These are phyloP conservation scores for Sporothrix phasma DNA, from an alignment of 2,329 filamentous ascomycete genomes.

Conservation along the genomic window DNA sequence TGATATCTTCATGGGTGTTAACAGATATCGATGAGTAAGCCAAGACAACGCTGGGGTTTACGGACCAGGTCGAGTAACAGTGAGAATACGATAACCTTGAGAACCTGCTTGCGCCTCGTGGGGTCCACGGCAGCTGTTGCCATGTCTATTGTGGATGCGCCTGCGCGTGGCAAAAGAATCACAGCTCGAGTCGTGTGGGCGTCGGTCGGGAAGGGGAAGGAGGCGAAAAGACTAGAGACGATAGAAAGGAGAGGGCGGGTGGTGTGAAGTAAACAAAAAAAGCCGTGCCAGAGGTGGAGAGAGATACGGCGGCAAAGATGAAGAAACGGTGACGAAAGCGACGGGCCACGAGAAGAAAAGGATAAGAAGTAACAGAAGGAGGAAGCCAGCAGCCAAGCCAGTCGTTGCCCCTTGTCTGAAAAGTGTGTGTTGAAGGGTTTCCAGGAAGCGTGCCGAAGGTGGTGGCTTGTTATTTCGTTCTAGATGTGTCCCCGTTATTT, in stretches of 20 bases:
- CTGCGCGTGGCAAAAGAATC: neutral
- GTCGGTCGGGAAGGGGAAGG: neutral
- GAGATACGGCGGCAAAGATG: neutral
- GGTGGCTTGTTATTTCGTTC: neutral
- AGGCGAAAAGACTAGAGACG: neutral
- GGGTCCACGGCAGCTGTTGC: constrained; percentile 36
- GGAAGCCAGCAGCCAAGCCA: neutral
- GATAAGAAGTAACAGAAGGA: neutral
- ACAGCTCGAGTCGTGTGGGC: too few relatives aligned
- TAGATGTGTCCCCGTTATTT: neutral
- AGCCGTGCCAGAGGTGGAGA: too few relatives aligned
- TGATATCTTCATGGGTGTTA: constrained; percentile 56
- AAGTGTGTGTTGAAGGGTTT: neutral
- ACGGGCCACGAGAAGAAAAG: neutral
- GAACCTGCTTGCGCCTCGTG: constrained; percentile 62
- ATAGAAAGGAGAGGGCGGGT: neutral
- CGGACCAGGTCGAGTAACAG: constrained; percentile 78
- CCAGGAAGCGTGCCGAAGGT: neutral
- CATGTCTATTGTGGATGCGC: constrained; percentile 27
- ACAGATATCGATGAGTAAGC: neutral
- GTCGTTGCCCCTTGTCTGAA: neutral
- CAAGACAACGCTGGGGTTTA: neutral
- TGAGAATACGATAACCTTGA: constrained; percentile 81
- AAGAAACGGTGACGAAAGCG: neutral
- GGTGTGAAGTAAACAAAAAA: neutral